Percentiles rank a stretch among this genome's conserved stretches.
Evolutionary conservation across 2,329 filamentous ascomycete species (phyloP).

Genomic region (Penicillium sp.): DNA sequence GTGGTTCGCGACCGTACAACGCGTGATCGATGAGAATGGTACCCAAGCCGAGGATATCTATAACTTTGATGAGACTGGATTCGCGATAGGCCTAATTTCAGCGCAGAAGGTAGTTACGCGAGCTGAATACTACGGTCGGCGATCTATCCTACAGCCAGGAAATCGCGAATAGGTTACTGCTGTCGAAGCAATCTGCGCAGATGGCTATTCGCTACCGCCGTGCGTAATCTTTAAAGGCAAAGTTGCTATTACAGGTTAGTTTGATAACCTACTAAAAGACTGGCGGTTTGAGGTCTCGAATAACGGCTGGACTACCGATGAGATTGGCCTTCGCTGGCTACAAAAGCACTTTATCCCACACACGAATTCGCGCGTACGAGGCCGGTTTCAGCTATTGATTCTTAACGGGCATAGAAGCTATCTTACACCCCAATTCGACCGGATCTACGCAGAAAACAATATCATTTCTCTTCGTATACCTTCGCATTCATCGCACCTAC

Average conservation of each 20-base stretch:
- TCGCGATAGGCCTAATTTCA: conserved; percentile 9
- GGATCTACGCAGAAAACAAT: conserved; percentile 7
- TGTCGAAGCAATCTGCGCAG: conserved; percentile 1
- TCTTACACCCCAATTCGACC: conserved; percentile 8
- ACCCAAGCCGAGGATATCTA: conserved; percentile 6
- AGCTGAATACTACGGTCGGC: conserved; percentile 1
- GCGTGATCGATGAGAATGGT: not conserved
- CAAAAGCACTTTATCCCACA: conserved; percentile 5
- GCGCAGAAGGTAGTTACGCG: conserved; percentile 10
- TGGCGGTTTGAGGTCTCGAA: conserved; percentile 5
- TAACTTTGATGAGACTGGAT: conserved; percentile 14
- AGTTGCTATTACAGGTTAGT: not conserved
- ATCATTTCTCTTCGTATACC: conserved; percentile 14
- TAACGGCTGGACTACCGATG: conserved; percentile 9
- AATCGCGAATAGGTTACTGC: conserved; percentile 16
- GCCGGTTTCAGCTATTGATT: not conserved
- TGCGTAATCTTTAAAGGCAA: conserved; percentile 8
- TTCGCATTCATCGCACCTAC: conserved; percentile 5
- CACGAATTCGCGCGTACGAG: not conserved
- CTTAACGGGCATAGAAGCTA: not conserved
- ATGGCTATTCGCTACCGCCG: conserved; percentile 6
- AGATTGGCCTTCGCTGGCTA: conserved; percentile 8
- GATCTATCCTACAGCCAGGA: conserved; percentile 11
- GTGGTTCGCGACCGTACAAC: conserved; percentile 2
- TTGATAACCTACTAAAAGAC: conserved; percentile 4